Evolutionary conservation across 345 rosid species (phyloP), one percentile per base, ranked within the genome.

Genomic region (Melaleuca alternifolia): DNA sequence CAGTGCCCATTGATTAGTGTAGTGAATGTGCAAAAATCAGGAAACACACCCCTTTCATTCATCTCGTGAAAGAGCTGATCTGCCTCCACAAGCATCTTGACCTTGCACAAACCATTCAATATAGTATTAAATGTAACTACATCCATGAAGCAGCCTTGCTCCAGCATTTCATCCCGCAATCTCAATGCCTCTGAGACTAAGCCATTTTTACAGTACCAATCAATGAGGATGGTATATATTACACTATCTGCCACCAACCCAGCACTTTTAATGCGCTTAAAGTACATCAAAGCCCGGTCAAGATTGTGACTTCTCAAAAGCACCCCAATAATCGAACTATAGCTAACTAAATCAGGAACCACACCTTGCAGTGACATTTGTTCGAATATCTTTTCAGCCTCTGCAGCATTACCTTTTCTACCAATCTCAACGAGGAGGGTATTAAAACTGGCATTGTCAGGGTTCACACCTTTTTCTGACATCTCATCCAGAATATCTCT

Each of bases 1-100:
- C 98, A 93, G 83, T 94, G 94, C 14, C 97, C 97, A 89, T 91
- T 89, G 83, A 95, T 96, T 44, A 96, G 93, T 16, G 94, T 95
- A 46, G 98, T 95, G 90, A 93, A 87, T 30, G 99, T 94, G 88
- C 87, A 95, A 83, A 94, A 93, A 84, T 95, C 97, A 50, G 97
- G 98, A 85, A 93, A 90, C 10, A 94, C 84, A 30, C 93, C 92
- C 88, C 96, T 93, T 85, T 91, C 93, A 6, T 83, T 87, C 98
- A 95, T 95, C 90, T 95, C 98, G 44, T 85, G 86, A 65, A 93
- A 93, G 87, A 95, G 90, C 26, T 90, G 87, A 87, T 93, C 95
- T 33, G 97, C 98, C 86, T 95, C 96, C 6, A 85, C 33, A 41
- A 95, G 92, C 98, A 92, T 92, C 89, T 93, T 94, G 85, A 90